A percentile compares a stretch with the other conserved stretches of the same genome.
phyloP scores from a whole-genome alignment of 192 early-diverging fungal species.

The Podila epicladia region DNA sequence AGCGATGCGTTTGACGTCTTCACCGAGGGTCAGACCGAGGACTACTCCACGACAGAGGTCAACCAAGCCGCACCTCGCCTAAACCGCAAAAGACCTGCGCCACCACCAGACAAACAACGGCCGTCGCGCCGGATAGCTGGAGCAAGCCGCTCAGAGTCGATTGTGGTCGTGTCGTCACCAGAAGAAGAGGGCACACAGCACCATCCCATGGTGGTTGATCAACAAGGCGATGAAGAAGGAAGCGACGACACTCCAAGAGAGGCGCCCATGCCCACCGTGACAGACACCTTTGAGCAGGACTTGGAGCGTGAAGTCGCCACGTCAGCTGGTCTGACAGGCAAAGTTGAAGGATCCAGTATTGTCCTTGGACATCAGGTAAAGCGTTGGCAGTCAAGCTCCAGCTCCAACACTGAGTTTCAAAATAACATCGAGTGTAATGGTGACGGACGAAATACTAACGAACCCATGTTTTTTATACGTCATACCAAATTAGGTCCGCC shows the following conservation, averaged over 20 bases:
- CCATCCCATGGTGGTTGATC: too few relatives aligned
- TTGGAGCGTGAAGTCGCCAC: constrained; percentile 24
- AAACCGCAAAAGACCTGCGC: background rate
- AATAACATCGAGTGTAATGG: too few relatives aligned
- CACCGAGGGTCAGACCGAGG: constrained; percentile 6
- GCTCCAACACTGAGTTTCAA: background rate
- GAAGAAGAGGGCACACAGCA: too few relatives aligned
- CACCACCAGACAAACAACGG: background rate
- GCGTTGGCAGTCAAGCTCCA: too few relatives aligned
- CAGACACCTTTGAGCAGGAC: constrained; percentile 31
- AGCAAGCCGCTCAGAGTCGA: too few relatives aligned
- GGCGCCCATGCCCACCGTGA: constrained; percentile 7
- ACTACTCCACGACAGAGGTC: constrained; percentile 3
- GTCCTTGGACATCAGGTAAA: constrained; percentile 39
- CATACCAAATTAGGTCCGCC: constrained; percentile 69
- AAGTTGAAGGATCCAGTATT: constrained; percentile 7
- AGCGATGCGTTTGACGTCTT: constrained; percentile 18
- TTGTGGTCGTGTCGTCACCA: too few relatives aligned
- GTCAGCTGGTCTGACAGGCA: constrained; percentile 6
- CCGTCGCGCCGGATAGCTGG: too few relatives aligned
- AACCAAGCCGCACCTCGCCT: background rate
- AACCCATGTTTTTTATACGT: background rate
- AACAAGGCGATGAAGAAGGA: too few relatives aligned
- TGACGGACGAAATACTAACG: background rate
- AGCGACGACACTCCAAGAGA: background rate